phyloP scores from a whole-genome alignment of 2,329 filamentous ascomycete species.

The Metarhizium anisopliae region DNA sequence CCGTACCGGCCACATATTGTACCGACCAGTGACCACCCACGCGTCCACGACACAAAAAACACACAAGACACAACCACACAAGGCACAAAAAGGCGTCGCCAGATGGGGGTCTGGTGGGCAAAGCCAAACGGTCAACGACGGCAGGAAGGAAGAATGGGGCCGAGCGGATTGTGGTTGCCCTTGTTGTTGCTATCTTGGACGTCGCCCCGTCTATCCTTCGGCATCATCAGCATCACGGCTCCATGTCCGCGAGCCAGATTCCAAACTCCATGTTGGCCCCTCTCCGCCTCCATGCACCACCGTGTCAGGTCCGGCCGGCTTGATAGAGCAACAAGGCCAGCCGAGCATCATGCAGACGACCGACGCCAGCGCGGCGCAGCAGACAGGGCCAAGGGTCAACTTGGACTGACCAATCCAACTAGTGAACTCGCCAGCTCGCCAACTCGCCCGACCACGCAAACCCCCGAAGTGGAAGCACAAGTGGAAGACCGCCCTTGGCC shows the following conservation, averaged over 20 bases:
- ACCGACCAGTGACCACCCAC: too few relatives aligned
- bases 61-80: too few relatives aligned
- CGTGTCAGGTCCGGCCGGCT: not conserved
- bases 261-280: not conserved
- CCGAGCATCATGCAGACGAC: not conserved
- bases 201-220: not conserved
- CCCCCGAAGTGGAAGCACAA: too few relatives aligned
- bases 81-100: not conserved
- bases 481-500: too few relatives aligned
- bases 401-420: not conserved
- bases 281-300: too few relatives aligned
- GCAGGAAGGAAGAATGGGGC: not conserved
- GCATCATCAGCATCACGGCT: not conserved
- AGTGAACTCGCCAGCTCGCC: not conserved
- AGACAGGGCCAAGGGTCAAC: not conserved
- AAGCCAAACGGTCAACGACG: not conserved
- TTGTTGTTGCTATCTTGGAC: not conserved
- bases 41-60: too few relatives aligned
- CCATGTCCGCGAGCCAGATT: not conserved
- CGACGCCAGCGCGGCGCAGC: not conserved
- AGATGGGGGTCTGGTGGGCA: not conserved
- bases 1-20: too few relatives aligned
- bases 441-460: too few relatives aligned
- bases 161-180: not conserved
- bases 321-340: too few relatives aligned